Evolutionary conservation across 2,329 filamentous ascomycete species (phyloP), one percentile per base, ranked within the genome.

Genomic region (Alternaria alternata): DNA sequence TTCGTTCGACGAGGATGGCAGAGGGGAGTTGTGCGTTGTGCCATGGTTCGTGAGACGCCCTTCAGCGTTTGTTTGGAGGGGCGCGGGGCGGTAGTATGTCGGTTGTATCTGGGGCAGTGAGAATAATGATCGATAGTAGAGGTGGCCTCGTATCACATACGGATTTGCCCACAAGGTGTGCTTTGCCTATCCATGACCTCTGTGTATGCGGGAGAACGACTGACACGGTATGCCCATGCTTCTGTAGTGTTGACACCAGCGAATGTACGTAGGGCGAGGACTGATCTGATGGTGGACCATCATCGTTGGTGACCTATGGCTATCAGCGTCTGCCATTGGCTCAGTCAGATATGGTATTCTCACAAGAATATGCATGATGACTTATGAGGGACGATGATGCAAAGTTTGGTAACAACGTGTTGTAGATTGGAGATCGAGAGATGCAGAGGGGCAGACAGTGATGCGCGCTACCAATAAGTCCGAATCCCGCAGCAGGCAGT

Each of bases 101-200:
- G 93, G 93, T 76, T 90, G 92, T 63, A 96, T 65, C 65, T 67
- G 51, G 26, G 24, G 28, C 11, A 26, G 26, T 57, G 20, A 53
- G 47, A 30, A 55, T 12, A n/a, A 16, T 36, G 36, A 22, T 24
- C 34, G 24, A 26, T 20, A 9, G 38, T 16, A 26, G 5, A 28
- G 22, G 20, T 39, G 14, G 9, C 24, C 24, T 57, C 26, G 20
- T 32, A 20, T 11, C 24, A 59, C 63, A 32, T 62, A 68, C 87
- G 9, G 91, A 91, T 77, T 94, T 90, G 57, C 94, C 94, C 71
- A 98, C 93, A 74, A 98, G 91, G 80, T 98, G 95, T 3, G 95
- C 95, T 83, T 99, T 99, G 71, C 94, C 94, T 73, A 99, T 98
- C 95, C 95, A 99, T 57, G 93, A 97, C 64, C 94, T 89, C 81